phyloP scores from a whole-genome alignment of 257 asterid species.

The Rubia yunnanensis region DNA sequence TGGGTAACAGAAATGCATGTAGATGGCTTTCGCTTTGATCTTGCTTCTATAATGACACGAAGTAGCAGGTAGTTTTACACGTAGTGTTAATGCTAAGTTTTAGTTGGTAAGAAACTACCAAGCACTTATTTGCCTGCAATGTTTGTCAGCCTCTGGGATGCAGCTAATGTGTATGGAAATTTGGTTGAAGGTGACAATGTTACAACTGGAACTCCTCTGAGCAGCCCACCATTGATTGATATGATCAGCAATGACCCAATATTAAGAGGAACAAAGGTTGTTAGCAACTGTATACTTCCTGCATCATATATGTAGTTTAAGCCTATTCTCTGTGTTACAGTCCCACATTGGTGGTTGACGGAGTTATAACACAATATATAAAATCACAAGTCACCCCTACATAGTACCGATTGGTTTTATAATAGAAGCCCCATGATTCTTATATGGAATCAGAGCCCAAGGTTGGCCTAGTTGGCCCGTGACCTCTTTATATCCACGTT shows the following conservation, averaged over 20 bases:
- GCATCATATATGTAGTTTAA: background rate
- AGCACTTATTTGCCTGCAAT: conserved; percentile 7
- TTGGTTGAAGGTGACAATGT: conserved; percentile 52
- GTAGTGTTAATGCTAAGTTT: conserved; percentile 7
- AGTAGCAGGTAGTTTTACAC: conserved; percentile 69
- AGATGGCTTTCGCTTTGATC: conserved; percentile 98
- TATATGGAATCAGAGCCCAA: no score
- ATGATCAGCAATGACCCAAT: conserved; percentile 96
- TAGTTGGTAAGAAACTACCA: conserved; percentile 8
- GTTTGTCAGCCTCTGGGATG: conserved; percentile 75
- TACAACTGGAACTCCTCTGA: conserved; percentile 87
- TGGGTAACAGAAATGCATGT: conserved; percentile 97
- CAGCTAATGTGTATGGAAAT: conserved; percentile 68
- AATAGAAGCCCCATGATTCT: no score
- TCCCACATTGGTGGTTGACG: no score
- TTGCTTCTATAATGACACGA: conserved; percentile 92
- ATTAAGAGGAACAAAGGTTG: conserved; percentile 81
- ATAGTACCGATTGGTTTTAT: no score
- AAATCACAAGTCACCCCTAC: no score
- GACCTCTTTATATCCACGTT: no score
- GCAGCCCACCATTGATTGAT: conserved; percentile 74
- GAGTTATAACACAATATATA: no score
- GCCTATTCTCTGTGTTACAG: background rate
- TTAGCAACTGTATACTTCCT: background rate
- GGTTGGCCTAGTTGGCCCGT: no score